Conservation (phyloP, 768 basidiomycete species). For the Pisolithus microcarpus region DNA sequence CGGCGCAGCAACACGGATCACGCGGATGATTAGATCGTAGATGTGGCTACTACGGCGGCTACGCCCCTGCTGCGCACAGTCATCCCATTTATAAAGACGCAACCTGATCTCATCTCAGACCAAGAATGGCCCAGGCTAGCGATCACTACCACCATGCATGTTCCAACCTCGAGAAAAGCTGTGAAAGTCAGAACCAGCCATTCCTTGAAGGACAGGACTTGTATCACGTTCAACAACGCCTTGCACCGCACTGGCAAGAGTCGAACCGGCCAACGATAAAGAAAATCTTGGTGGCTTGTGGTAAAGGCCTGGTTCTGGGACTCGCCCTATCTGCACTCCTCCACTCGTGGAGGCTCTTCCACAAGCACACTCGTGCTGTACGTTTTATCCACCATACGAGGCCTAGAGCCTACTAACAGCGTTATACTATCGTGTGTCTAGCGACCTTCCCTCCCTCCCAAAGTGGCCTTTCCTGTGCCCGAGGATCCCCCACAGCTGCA, state of each 20-base stretch:
- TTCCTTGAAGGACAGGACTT: not conserved
- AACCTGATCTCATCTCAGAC: too few relatives aligned
- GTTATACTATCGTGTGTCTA: not conserved
- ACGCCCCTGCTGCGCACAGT: not conserved
- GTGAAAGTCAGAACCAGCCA: conserved; percentile 1
- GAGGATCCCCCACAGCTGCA: conserved; percentile 2
- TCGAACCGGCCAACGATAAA: conserved; percentile 5
- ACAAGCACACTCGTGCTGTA: conserved; percentile 6
- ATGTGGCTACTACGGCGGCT: not conserved
- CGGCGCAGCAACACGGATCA: too few relatives aligned
- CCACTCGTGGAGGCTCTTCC: conserved; percentile 1
- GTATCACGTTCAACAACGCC: not conserved
- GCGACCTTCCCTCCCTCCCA: not conserved
- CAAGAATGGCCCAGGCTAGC: too few relatives aligned
- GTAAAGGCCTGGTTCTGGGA: conserved; percentile 8
- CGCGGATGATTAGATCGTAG: not conserved
- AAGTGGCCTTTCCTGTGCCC: not conserved
- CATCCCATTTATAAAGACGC: too few relatives aligned
- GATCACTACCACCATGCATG: not conserved
- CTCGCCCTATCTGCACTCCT: conserved; percentile 5
- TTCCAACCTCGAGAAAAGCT: conserved; percentile 15
- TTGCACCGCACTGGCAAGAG: not conserved
- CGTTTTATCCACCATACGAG: not conserved
- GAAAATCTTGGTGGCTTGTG: conserved; percentile 5
- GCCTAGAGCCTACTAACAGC: not conserved